These are phyloP conservation scores for Fusarium euwallaceae DNA, from an alignment of 2,329 filamentous ascomycete species.

Conservation along the genomic window DNA sequence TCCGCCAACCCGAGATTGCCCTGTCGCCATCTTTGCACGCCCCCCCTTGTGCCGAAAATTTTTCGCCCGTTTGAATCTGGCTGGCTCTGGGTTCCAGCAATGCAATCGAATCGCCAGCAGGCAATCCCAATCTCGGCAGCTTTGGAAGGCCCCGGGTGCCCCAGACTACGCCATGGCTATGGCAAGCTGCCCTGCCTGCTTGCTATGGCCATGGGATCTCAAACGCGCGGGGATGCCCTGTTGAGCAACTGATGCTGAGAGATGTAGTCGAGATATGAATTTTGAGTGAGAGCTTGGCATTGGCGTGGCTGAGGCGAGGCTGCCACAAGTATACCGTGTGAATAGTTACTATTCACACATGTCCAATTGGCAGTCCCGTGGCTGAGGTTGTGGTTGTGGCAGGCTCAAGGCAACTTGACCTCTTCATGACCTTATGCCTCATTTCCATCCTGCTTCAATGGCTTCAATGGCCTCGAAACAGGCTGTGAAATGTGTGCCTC, in stretches of 20 bases:
- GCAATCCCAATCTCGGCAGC: conserved; percentile 37
- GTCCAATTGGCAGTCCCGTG: conserved; percentile 9
- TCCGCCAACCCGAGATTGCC: conserved; percentile 44
- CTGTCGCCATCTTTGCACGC: conserved; percentile 24
- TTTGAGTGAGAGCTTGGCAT: not conserved
- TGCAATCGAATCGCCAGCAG: conserved; percentile 1
- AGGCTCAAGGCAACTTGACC: conserved; percentile 32
- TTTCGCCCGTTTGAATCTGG: conserved; percentile 36
- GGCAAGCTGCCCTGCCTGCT: not conserved
- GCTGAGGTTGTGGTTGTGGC: conserved; percentile 15
- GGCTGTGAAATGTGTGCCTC: not conserved
- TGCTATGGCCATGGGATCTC: not conserved
- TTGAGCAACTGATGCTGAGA: conserved; percentile 1
- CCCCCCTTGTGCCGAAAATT: conserved; percentile 44
- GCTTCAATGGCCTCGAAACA: conserved; percentile 1
- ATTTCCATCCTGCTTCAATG: conserved; percentile 1
- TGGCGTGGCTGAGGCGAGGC: conserved; percentile 30
- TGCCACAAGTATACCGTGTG: conserved; percentile 31
- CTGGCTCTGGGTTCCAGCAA: conserved; percentile 3
- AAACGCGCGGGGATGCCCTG: not conserved
- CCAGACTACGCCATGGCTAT: conserved; percentile 28
- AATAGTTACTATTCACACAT: conserved; percentile 6
- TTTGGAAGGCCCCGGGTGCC: conserved; percentile 30
- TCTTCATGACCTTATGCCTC: conserved; percentile 29
- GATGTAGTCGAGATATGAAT: conserved; percentile 2